phyloP scores from a whole-genome alignment of 2,329 filamentous ascomycete species.

The Geosmithia flava region DNA sequence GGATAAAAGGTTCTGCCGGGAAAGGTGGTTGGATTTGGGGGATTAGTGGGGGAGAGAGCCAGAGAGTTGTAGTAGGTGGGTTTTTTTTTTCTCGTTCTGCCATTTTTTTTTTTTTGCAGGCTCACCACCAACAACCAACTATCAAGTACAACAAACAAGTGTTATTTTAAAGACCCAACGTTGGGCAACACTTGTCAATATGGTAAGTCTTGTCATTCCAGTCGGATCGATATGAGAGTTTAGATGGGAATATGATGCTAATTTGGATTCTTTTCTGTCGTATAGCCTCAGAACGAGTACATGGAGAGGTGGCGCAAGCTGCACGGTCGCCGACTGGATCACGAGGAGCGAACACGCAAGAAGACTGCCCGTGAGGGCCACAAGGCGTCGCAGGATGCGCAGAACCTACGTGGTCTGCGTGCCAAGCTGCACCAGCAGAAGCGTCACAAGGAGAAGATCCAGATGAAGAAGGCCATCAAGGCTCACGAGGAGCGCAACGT shows the following conservation, averaged over 20 bases:
- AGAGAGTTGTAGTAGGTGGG: too few species aligned
- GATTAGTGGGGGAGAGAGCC: background rate
- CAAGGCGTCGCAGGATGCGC: conserved; percentile 77
- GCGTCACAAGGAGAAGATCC: conserved; percentile 94
- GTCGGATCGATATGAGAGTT: too few species aligned
- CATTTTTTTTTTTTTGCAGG: background rate
- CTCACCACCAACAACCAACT: background rate
- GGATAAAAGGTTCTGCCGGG: background rate
- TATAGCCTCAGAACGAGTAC: conserved; percentile 65
- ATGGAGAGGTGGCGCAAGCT: conserved; percentile 56
- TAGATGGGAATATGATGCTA: too few species aligned
- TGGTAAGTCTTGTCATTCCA: background rate
- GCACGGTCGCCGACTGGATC: conserved; percentile 48
- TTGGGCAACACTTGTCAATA: background rate
- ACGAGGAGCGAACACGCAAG: conserved; percentile 86
- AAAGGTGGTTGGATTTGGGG: background rate
- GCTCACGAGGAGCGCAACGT: conserved; percentile 93
- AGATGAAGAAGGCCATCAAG: conserved; percentile 91
- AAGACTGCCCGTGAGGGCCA: conserved; percentile 78
- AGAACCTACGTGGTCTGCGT: conserved; percentile 81
- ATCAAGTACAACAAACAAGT: background rate
- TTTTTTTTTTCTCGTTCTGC: too few species aligned
- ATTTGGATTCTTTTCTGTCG: background rate
- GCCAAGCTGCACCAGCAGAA: conserved; percentile 92
- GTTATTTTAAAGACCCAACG: background rate